Base-by-base conservation (phyloP, 805 yeast genomes). In the Candida qinlingensis region DNA sequence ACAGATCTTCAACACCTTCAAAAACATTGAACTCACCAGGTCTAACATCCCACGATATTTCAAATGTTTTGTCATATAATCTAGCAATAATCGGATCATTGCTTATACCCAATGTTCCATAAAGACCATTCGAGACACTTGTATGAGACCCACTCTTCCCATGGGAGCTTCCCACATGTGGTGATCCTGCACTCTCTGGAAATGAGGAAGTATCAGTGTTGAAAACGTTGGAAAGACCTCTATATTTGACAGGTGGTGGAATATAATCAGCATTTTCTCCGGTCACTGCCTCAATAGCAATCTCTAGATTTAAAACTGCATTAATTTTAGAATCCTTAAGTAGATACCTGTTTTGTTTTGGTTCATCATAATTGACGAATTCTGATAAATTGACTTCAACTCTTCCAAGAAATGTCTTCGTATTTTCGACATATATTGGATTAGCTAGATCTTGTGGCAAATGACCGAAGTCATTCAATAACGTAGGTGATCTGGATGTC, bases 261-360 rank as follows among this genome's bases (percentile, higher is more conserved):
- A 69, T 46, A 62, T 73, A 54, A 69, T 80, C 57, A 50, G 68
- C 46, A 54, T 72, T 56, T 58, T 72, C 58, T n/a, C 78, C 79
- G 55, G 73, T 66, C 34, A 69, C 54, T 40, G 72, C 59, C 39
- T 70, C 72, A 55, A 86, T 64, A 5, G 71, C 70, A n/a, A 87
- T 68, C 2, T 83, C 74, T 39, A 88, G 52, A 51, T 76, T 82
- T 37, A 85, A 65, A n/a, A 88, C 85, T 3, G 95, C 83, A 63
- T 92, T 92, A 19, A 92, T 80, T 55, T 88, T 87, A 2, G 96
- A 85, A 29, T 87, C 77, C 57, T 83, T 83, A 36, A 92, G 70
- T 40, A 92, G 67, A 57, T 85, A 89, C 52, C 87, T 72, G 52
- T 84, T 74, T 3, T 30, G 9, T 27, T 52, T 50, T 46, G 75